Conservation (phyloP, 495 filamentous ascomycete genomes). For the Penicillium angulare region DNA sequence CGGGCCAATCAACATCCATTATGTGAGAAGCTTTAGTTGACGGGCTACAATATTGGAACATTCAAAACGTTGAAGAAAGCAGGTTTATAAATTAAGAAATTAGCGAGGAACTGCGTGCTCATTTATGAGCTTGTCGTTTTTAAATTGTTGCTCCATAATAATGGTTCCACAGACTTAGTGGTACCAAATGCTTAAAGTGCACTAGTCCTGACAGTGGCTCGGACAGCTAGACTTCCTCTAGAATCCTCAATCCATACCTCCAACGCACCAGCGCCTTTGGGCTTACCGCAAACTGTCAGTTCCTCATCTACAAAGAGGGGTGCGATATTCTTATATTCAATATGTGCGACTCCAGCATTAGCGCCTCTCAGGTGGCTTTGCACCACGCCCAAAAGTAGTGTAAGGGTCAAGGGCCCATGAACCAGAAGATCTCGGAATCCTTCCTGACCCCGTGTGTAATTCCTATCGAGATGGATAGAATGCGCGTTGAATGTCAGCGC, state of each 20-base stretch:
- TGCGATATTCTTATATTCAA: slow-evolving; percentile 81
- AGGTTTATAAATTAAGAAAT: too few species aligned
- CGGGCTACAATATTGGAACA: too few species aligned
- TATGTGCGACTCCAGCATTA: slow-evolving; percentile 34
- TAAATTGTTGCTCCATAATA: too few species aligned
- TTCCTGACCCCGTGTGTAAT: slow-evolving; percentile 67
- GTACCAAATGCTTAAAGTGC: not conserved
- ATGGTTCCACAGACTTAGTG: too few species aligned
- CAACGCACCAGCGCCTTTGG: slow-evolving; percentile 37
- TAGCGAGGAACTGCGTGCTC: too few species aligned
- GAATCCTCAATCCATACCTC: slow-evolving; percentile 67
- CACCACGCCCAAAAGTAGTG: slow-evolving; percentile 67
- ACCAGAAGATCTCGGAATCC: slow-evolving; percentile 73
- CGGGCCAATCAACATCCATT: too few species aligned
- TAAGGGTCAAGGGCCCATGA: slow-evolving; percentile 81
- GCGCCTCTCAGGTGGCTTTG: slow-evolving; percentile 41
- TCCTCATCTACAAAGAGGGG: slow-evolving; percentile 74
- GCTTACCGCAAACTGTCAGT: slow-evolving; percentile 56
- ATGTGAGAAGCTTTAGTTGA: too few species aligned
- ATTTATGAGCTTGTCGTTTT: too few species aligned
- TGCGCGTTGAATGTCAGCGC: slow-evolving; percentile 87
- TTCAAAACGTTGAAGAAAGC: too few species aligned
- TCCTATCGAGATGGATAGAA: slow-evolving; percentile 74
- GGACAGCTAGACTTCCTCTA: slow-evolving; percentile 60
- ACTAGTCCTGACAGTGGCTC: slow-evolving; percentile 44